Base-by-base conservation (phyloP, 208 protist species). In the Strigomonas oncopelti region DNA sequence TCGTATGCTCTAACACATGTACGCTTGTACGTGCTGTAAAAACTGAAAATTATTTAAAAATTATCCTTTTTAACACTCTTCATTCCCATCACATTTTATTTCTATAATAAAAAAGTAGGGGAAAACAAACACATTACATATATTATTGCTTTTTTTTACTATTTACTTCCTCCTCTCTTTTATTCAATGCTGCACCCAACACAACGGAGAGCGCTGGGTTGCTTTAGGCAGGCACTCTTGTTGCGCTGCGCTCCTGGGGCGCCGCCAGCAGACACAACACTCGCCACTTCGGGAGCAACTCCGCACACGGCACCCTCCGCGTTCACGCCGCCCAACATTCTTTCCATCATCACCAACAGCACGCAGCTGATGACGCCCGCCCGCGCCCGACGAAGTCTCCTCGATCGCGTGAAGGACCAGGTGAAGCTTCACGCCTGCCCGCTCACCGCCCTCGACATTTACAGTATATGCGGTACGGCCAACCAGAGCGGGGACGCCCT, bases 401-500 rank as follows among this genome's bases (percentile, higher is more conserved):
- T 91, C 64, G 32, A 87, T 8, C 80, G 84, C 25, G 74, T 91
- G 8, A 79, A 81, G 42, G 42, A 48, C 42, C 42, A 48, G 1
- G 42, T 48, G 42, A 48, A 48, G 42, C 42, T n/a, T 20, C 42
- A 48, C 1, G 42, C 42, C 1, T 48, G 42, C 11, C 73, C 78
- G 9, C 87, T 95, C 55, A 95, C 84, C 48, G 90, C 90, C 1
- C 85, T 90, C 28, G 90, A 95, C 60, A 59, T 95, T 28, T 95
- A 95, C 61, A 80, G 87, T 36, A 56, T 95, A 0, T 93, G 57
- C 57, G 27, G 90, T 64, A 83, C 85, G 9, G 74, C 78, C 0
- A 78, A 74, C 0, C 89, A 85, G 71, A 78, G 88, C 62, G 83
- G 68, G 55, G 86, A 93, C 66, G 78, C 72, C 0, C 75, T 95